Evolutionary conservation across 2,329 filamentous ascomycete genomes (phyloP), one percentile per base, ranked within the genome.

Genomic region (Beauveria varroae): DNA sequence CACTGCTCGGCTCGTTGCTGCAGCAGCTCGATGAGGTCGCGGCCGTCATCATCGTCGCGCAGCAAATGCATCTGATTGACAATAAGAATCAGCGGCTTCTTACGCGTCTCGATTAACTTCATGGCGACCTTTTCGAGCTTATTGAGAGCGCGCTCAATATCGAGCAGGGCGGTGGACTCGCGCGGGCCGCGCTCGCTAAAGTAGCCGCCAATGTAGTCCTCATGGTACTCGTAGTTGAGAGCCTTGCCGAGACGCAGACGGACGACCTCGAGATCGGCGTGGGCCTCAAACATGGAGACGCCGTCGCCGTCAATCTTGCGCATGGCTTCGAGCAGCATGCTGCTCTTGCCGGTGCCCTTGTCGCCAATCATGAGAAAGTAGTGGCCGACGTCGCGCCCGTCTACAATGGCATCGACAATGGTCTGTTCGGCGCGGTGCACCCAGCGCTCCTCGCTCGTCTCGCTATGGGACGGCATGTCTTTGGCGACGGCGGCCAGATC

Each of bases 111-210:
- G 50, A 92, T 81, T 57, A 89, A 83, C 67, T 80, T 81, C 62
- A 99, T 76, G 1, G 95, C 95, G 8, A 98, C 91, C 74, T 99
- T 99, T 71, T 99, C 95, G 12, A 99, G 78, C 75, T 99, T 99
- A 80, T 99, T 99, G 72, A 99, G 88, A 0, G 95, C 95, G 30
- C 95, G 86, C 72, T 99, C 95, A 64, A 99, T 97, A 71, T 99
- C 95, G 1, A 99, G 81, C 40, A 99, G 79, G 5, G 95, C 92
- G 0, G 91, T 96, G 3, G 91, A 93, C 69, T 99, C 95, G 49
- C 95, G 85, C 0, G 95, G 95, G 0, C 95, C 95, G 34, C 90
- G 86, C 69, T 99, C 96, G 63, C 90, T 96, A 74, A 99, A 99
- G 63, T 99, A 89, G 6, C 90, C 91, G 50, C 95, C 95, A 64